These are phyloP conservation scores for Saprolegnia parasitica DNA, from an alignment of 352 stramenopile genomes.

Conservation along the genomic window DNA sequence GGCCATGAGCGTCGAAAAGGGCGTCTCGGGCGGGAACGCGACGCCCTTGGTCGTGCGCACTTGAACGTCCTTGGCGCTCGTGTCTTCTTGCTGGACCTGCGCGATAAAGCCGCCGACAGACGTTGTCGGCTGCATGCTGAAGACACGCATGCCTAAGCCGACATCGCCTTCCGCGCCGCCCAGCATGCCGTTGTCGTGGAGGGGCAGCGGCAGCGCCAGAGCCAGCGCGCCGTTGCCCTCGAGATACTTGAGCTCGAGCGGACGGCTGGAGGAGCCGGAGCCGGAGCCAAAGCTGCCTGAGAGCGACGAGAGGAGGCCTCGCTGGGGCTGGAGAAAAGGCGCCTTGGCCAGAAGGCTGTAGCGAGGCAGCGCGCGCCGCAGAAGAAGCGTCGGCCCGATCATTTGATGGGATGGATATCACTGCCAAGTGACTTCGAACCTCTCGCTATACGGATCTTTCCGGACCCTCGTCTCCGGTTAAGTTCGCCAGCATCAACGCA, in stretches of 20 bases:
- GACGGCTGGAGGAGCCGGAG: conserved; percentile 10
- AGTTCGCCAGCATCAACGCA: neutral
- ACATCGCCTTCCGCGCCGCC: conserved; percentile 61
- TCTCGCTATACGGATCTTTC: neutral
- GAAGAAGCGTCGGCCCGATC: neutral
- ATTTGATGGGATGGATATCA: neutral
- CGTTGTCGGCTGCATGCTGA: conserved; percentile 31
- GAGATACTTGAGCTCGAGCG: conserved; percentile 76
- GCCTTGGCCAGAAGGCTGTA: neutral
- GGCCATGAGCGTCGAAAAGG: conserved; percentile 59
- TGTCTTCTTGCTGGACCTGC: conserved; percentile 74
- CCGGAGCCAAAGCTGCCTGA: conserved; percentile 20
- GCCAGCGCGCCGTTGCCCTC: conserved; percentile 69
- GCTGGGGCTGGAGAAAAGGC: neutral
- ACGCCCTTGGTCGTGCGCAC: conserved; percentile 56
- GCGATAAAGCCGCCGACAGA: conserved; percentile 65
- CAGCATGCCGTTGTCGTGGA: conserved; percentile 74
- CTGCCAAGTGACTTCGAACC: neutral
- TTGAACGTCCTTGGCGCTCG: conserved; percentile 60
- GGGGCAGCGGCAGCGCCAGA: conserved; percentile 64
- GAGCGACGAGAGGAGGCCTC: neutral
- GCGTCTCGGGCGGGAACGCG: conserved; percentile 54
- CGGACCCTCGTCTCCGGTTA: neutral
- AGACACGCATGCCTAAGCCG: conserved; percentile 16
- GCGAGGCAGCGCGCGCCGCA: neutral